Base-by-base conservation (phyloP, 352 stramenopile species). In the Pythium apleroticum region DNA sequence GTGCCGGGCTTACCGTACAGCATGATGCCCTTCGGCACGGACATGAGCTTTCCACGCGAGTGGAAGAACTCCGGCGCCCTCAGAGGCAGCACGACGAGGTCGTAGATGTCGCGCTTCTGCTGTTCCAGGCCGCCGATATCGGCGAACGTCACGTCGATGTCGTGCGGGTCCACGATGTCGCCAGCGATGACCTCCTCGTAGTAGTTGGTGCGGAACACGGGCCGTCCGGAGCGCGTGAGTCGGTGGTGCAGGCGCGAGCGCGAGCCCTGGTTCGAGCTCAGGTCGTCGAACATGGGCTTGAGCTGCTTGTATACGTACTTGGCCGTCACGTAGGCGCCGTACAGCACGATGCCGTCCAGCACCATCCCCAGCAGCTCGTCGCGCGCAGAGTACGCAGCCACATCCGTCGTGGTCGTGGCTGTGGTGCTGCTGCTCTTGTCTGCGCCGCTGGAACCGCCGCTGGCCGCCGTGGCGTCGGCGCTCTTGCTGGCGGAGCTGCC, bases 71-170 rank as follows among this genome's bases (percentile, higher is more conserved):
- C 89, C 10, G 96, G 95, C 37, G 84, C 85, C 57, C 97, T 78
- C 31, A 98, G 80, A 30, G 88, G 89, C 35, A 98, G 76, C 79
- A 99, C 90, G 6, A 98, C 93, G 28, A 98, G 78, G 66, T 99
- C 95, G 69, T 97, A 90, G 63, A 99, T 96, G 74, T 99, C 96
- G 53, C 91, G 81, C 75, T 98, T 98, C 65, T 98, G 93, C 19
- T 93, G 78, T 72, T 98, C 92, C n/a, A 99, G 79, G 0, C 97
- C 97, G 27, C 96, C 97, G 68, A 99, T 98, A 72, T 98, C 94
- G n/a, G 80, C 76, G 80, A 99, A 99, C 20, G 77, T 81, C 19
- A 95, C 86, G 58, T 88, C 74, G 31, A 99, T 93, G 69, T 98
- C 91, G 45, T 90, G 71, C 19, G 95, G 92, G 76, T 98, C 94